Percentiles rank a stretch among this genome's conserved stretches.
Evolutionary conservation across 129 eudicot species (phyloP).

Genomic region (Ambrosia trifida): DNA sequence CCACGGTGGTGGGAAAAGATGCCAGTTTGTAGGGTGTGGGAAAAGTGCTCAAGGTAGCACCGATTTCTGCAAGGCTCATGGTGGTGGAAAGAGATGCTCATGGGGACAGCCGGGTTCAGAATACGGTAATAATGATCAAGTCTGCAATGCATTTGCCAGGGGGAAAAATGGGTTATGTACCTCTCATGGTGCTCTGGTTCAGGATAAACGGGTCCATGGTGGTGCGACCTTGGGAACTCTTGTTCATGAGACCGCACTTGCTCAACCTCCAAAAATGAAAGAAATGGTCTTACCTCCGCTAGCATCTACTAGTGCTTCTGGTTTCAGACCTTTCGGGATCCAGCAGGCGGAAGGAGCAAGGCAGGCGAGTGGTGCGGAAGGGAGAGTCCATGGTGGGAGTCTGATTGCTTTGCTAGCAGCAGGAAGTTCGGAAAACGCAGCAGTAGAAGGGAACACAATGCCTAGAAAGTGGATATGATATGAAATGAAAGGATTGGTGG

Average conservation of each 20-base stretch:
- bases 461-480: constrained; percentile 64
- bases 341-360: constrained; percentile 34
- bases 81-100: constrained; percentile 91
- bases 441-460: constrained; percentile 36
- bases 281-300: constrained; percentile 19
- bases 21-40: constrained; percentile 73
- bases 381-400: constrained; percentile 94
- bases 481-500: neutral
- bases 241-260: constrained; percentile 45
- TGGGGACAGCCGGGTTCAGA: constrained; percentile 89
- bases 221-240: constrained; percentile 74
- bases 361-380: constrained; percentile 50
- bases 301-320: constrained; percentile 20
- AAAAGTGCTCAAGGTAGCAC: constrained; percentile 99
- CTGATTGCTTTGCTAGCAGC: constrained; percentile 64
- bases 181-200: constrained; percentile 80
- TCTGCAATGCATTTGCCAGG: constrained; percentile 73
- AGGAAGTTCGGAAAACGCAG: constrained; percentile 39
- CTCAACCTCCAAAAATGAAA: constrained; percentile 38
- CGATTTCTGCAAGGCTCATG: constrained; percentile 97
- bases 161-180: constrained; percentile 81
- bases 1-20: constrained; percentile 95
- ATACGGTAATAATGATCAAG: constrained; percentile 49
- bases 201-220: constrained; percentile 95
- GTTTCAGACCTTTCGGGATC: constrained; percentile 22